Evolutionary conservation across 176 grass and related monocot genomes (phyloP), one percentile per base, ranked within the genome.

Genomic region (Pharus latifolius): DNA sequence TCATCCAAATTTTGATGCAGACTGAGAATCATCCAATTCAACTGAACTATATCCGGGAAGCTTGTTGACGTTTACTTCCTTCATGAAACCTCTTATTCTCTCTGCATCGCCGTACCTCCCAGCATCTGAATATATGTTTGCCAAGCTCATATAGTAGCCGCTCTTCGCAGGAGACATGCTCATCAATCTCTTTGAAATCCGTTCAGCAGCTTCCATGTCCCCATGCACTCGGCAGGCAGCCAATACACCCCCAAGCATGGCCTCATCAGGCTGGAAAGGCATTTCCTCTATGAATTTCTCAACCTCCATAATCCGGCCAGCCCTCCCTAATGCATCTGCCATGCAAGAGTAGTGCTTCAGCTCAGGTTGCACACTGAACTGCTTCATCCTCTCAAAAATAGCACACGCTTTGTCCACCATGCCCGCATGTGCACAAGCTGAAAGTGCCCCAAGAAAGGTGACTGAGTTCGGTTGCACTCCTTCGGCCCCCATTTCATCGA

Each of bases 341-440:
- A 96, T 72, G 35, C 87, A 90, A 24, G 91, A 90, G 58, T 90
- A 96, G 29, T 96, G 91, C 59, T 91, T 91, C 10, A 85, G 57
- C 62, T 85, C 87, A 72, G 83, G 87, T 12, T 60, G 38, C 1
- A 90, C 23, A 2, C 87, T 66, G 6, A 26, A 14, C 41, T 15
- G 48, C 18, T 75, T 87, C 91, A 90, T 96, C 51, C 16, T 67
- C 62, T 84, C 60, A 11, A 96, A 73, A 20, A 84, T 56, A 25
- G 64, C 46, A 32, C 73, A 87, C 1, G 80, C 83, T 73, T 76
- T 87, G 41, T 90, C 69, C 65, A 96, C 87, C 69, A 90, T 78
- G 32, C 91, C 87, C 23, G 83, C 68, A 68, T 96, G 87, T 2
- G 61, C 76, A 54, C 87, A 96, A 10, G 87, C 87, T 3, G 84